Base-by-base conservation (phyloP, 2,329 filamentous ascomycete species). In the Fusarium pseudoanthophilum region DNA sequence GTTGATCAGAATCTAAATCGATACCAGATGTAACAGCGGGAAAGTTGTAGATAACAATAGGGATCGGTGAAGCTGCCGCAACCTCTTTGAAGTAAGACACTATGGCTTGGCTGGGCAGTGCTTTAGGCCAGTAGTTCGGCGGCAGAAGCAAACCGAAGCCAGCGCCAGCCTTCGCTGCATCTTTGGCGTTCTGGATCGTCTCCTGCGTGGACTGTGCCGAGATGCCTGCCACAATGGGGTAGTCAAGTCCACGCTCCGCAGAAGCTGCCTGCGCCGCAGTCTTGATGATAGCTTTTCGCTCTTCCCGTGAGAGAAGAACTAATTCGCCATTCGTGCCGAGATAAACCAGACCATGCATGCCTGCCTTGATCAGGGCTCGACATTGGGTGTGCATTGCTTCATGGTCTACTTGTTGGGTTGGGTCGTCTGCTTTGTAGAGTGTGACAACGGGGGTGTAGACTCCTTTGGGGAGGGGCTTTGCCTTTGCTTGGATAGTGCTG, bases 111-210 rank as follows among this genome's bases (percentile, higher is more conserved):
- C 69, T 87, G 83, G 45, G 90, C 87, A 75, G 68, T 14, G 75
- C 88, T 85, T 52, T 87, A 82, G 14, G 87, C 79, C 94, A 95
- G 84, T 95, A 95, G 52, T 89, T 90, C 2, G 93, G 93, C 11
- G 93, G 92, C 10, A 95, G 87, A 3, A 95, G 88, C 49, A 95
- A 86, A 4, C 91, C 92, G 72, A 92, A 93, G 78, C 93, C 91
- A 70, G 91, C 93, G 43, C 93, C 93, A 24, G 90, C 87, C 13
- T 87, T 85, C 69, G 88, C 89, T 13, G 92, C 92, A 75, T 94
- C 85, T 37, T 90, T 90, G 43, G 92, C 90, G 46, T 89, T 86
- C 37, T 83, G 84, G 84, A 94, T 95, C 79, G 90, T 92, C 37
- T 89, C 86, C 39, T 88, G 80, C 40, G 94, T 85, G 18, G 90